Evolutionary conservation across 352 stramenopile genomes (phyloP).

Genomic region (Globisporangium yorkense): DNA sequence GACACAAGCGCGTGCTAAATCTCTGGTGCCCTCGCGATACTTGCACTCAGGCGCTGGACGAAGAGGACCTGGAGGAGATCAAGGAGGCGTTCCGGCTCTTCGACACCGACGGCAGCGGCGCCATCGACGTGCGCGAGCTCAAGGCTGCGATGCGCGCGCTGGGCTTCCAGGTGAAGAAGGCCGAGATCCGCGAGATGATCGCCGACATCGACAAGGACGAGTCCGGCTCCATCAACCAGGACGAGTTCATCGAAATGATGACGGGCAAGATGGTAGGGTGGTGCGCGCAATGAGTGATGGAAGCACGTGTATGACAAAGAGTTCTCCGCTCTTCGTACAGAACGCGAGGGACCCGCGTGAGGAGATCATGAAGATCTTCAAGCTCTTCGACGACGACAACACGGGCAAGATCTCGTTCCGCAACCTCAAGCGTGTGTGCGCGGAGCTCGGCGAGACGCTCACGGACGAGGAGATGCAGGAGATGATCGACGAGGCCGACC

Average conservation of each 20-base stretch:
- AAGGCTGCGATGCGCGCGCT: constrained; percentile 93
- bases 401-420: constrained; percentile 94
- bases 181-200: constrained; percentile 91
- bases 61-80: constrained; percentile 91
- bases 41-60: constrained; percentile 63
- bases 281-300: too few relatives aligned
- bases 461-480: constrained; percentile 87
- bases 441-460: constrained; percentile 66
- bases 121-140: constrained; percentile 91
- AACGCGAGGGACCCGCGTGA: constrained; percentile 85
- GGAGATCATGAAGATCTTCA: constrained; percentile 93
- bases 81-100: constrained; percentile 94
- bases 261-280: constrained; percentile 86
- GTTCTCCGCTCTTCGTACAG: constrained; percentile 11
- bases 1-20: neutral
- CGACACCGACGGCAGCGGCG: constrained; percentile 87
- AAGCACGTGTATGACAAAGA: neutral
- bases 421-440: constrained; percentile 92
- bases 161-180: constrained; percentile 92
- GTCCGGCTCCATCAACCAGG: constrained; percentile 81
- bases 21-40: neutral
- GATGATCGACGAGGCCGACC: constrained; percentile 95
- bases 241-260: constrained; percentile 95
- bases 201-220: constrained; percentile 93
- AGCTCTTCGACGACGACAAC: constrained; percentile 94